A percentile compares a stretch with the other conserved stretches of the same genome.
Evolutionary conservation across 78 protist species (phyloP).

Genomic region (Parvularia atlantis): DNA sequence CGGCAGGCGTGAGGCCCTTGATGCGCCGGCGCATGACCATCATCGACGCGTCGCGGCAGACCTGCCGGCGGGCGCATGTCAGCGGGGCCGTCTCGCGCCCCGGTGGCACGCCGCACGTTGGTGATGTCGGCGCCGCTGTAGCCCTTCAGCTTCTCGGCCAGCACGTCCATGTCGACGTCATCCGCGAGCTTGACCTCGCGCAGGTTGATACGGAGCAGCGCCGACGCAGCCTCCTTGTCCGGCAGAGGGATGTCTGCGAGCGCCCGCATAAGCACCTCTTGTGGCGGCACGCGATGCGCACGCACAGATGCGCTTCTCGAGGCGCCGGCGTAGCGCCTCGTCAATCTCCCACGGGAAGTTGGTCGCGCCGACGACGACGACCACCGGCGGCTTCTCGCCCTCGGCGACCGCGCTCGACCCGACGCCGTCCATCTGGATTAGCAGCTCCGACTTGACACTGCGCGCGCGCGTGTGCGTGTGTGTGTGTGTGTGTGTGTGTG

Average conservation of each 20-base stretch:
- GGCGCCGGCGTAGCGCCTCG: constrained; percentile 90
- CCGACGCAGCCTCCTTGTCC: constrained; percentile 60
- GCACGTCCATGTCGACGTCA: constrained; percentile 22
- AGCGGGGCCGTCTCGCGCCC: neutral
- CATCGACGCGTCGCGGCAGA: constrained; percentile 64
- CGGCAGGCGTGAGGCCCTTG: constrained; percentile 24
- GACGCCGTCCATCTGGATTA: constrained; percentile 76
- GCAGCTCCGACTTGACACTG: constrained; percentile 57
- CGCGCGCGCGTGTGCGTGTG: too few relatives aligned
- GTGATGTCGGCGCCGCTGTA: constrained; percentile 62
- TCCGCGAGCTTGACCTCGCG: constrained; percentile 42
- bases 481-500: too few relatives aligned
- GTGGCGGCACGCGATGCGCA: neutral
- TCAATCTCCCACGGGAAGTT: constrained; percentile 96
- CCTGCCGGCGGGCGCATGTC: neutral
- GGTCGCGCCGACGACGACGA: constrained; percentile 98
- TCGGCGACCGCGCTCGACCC: neutral
- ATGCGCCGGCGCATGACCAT: constrained; percentile 37
- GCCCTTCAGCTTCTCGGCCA: constrained; percentile 30
- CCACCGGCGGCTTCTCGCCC: neutral
- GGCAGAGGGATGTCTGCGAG: constrained; percentile 90
- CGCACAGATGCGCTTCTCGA: constrained; percentile 73
- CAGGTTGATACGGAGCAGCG: constrained; percentile 73
- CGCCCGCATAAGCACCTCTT: neutral
- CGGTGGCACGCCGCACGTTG: too few relatives aligned